Evolutionary conservation across 495 filamentous ascomycete species (phyloP).

Genomic region (Hypomontagnella monticulosa): DNA sequence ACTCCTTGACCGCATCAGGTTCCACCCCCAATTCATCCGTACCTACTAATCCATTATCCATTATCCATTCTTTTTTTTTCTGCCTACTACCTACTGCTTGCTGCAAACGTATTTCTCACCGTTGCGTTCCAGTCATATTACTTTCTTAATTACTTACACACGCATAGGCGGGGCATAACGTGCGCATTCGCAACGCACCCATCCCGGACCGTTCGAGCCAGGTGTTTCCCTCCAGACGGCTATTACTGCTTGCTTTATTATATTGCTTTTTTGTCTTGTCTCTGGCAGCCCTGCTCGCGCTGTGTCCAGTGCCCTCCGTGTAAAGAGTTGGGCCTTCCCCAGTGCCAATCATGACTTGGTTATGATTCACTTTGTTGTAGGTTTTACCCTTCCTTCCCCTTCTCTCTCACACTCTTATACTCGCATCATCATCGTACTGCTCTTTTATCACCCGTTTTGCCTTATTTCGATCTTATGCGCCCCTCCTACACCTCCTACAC

Average conservation of each 20-base stretch:
- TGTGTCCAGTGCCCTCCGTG: background rate
- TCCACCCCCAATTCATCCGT: slow-evolving; percentile 21
- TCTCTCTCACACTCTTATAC: slow-evolving; percentile 5
- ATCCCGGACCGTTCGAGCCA: slow-evolving; percentile 29
- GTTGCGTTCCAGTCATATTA: slow-evolving; percentile 29
- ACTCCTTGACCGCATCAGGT: slow-evolving; percentile 29
- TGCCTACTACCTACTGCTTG: background rate
- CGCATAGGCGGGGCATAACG: slow-evolving; percentile 30
- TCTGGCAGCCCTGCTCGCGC: slow-evolving; percentile 3
- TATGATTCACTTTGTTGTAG: slow-evolving; percentile 42
- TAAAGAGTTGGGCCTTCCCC: slow-evolving; percentile 31
- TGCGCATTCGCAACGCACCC: slow-evolving; percentile 20
- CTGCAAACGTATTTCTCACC: slow-evolving; percentile 32
- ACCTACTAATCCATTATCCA: slow-evolving; percentile 5
- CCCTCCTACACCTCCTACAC: background rate
- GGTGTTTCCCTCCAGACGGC: slow-evolving; percentile 32
- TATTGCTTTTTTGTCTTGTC: slow-evolving; percentile 3
- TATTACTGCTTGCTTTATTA: background rate
- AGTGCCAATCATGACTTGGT: slow-evolving; percentile 36
- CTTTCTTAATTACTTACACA: slow-evolving; percentile 19
- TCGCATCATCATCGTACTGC: slow-evolving; percentile 10
- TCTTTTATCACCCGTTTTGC: slow-evolving; percentile 15
- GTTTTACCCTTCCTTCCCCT: slow-evolving; percentile 22
- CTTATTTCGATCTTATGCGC: background rate
- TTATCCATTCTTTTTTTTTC: background rate